Base-by-base conservation (phyloP, 768 basidiomycete species). In the Hericium erinaceus region DNA sequence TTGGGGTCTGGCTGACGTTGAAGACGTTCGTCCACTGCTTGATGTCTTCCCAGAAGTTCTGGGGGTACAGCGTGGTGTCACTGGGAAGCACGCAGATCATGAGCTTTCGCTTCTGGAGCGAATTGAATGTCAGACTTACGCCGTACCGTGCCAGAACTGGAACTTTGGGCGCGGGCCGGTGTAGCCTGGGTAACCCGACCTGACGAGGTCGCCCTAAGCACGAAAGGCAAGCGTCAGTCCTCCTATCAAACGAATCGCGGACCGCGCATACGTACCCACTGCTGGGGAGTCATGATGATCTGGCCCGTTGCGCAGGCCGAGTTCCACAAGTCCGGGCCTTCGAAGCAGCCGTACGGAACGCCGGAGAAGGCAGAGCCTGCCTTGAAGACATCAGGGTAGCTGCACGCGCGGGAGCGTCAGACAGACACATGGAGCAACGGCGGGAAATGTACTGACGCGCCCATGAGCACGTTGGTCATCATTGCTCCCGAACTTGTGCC, bases 11-110 rank as follows among this genome's bases (percentile, higher is more conserved):
- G 57, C 70, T 70, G 63, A 74, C 72, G 6, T 76, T 75, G 60
- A 81, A 78, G 46, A 83, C 73, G 59, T 77, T 80, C 33, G 78
- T 79, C 80, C 80, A 82, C 63, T 82, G 73, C 64, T 79, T 78
- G 63, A 81, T 70, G 53, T 73, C 77, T 66, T 82, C 77, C 26
- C 62, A 68, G 65, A 75, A 80, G 71, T 81, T 81, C 54, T 73
- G 67, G 48, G 74, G 75, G 68, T 74, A 75, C 53, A 82, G 72
- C 2, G 77, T 79, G 13, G 74, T 75, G 62, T 82, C 81, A 44
- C 77, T 78, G 54, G 16, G 18, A 26, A 50, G n/a, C 6, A 46
- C 9, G 33, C 1, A n/a, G 9, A 18, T 6, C 40, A 40, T 3
- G 13, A 46, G 44, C 5, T 20, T 20, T 18, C 44, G 16, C 7